These are phyloP conservation scores for Pythium grandisporangium DNA, from an alignment of 352 stramenopile genomes.

Conservation along the genomic window DNA sequence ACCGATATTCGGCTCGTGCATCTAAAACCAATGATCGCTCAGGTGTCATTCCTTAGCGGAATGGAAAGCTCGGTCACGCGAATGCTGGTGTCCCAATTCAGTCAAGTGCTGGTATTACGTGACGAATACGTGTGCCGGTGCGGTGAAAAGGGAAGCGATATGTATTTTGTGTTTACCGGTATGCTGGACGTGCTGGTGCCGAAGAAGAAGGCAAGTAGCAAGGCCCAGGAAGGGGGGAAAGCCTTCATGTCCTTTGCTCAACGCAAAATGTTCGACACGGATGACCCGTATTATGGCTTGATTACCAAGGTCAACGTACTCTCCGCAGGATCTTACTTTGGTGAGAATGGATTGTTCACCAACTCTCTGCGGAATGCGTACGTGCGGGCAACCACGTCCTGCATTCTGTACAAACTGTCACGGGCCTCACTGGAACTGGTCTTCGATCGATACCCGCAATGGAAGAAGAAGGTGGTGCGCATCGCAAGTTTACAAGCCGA, in stretches of 20 bases:
- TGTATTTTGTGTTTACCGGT: slow-evolving; percentile 52
- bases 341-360: slow-evolving; percentile 30
- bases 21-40: slow-evolving; percentile 37
- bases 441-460: slow-evolving; percentile 30
- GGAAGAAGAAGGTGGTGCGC: slow-evolving; percentile 32
- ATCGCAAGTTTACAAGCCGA: slow-evolving; percentile 27
- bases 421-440: slow-evolving; percentile 32
- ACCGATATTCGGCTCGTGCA: slow-evolving; percentile 42
- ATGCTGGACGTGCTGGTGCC: slow-evolving; percentile 27
- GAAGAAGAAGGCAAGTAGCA: neutral
- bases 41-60: slow-evolving; percentile 37
- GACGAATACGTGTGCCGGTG: slow-evolving; percentile 32
- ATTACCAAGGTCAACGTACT: slow-evolving; percentile 30
- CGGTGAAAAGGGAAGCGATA: slow-evolving; percentile 40
- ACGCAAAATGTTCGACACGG: neutral
- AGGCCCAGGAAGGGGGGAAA: too few species aligned
- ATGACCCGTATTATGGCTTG: slow-evolving; percentile 1
- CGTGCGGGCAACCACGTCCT: slow-evolving; percentile 29
- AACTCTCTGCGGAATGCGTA: slow-evolving; percentile 25
- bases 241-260: too few species aligned
- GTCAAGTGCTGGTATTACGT: slow-evolving; percentile 25
- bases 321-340: slow-evolving; percentile 24
- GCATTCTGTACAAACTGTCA: slow-evolving; percentile 34
- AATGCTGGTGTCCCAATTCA: slow-evolving; percentile 42
- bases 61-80: slow-evolving; percentile 40